Percentiles rank a stretch among this genome's conserved stretches.
Conservation (phyloP, 2,329 filamentous ascomycete genomes). For the Colletotrichum lini region DNA sequence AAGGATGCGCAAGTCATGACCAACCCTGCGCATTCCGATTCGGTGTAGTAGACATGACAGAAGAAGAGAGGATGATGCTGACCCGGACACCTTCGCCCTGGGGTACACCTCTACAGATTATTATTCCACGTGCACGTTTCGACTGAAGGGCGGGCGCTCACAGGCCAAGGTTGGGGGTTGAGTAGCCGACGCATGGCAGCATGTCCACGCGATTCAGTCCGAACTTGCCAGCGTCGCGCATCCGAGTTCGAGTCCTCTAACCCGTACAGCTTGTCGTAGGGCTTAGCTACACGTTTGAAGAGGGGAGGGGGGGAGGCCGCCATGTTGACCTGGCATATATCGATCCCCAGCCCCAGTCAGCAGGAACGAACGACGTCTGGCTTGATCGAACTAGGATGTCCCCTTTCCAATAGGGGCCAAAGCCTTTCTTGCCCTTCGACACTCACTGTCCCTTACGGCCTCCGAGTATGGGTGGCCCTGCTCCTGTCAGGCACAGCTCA, state of each 20-base stretch:
- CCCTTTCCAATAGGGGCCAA: background rate
- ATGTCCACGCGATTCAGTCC: background rate
- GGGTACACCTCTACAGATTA: background rate
- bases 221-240: background rate
- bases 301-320: background rate
- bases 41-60: background rate
- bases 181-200: too few species aligned
- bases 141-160: background rate
- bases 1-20: background rate
- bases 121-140: background rate
- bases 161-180: background rate
- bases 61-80: background rate
- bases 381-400: background rate
- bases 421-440: background rate
- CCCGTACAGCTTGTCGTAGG: background rate
- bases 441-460: background rate
- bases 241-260: background rate
- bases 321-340: background rate
- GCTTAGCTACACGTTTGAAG: background rate
- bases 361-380: background rate
- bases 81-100: background rate
- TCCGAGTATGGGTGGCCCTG: constrained; percentile 21
- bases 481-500: constrained; percentile 33
- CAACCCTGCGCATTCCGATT: background rate
- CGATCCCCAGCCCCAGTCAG: background rate